Percentiles rank a stretch among this genome's conserved stretches.
Evolutionary conservation across 441 rosid genomes (phyloP).

Genomic region (Populus hybrid): DNA sequence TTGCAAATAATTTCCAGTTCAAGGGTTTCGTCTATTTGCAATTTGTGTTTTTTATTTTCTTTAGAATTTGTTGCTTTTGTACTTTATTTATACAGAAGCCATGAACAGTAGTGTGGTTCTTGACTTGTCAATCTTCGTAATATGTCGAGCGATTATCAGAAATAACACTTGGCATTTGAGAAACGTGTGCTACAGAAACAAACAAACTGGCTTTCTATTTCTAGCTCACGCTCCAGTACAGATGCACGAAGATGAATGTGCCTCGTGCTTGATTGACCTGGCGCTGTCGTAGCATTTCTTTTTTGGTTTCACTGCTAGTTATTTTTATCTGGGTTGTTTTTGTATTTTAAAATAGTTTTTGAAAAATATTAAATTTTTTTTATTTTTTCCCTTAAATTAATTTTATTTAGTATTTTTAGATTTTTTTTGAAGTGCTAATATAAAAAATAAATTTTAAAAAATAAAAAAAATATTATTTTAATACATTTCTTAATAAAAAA

Average conservation of each 20-base stretch:
- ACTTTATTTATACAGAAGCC: not conserved
- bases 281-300: not conserved
- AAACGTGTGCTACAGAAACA: not conserved
- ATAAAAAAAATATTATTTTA: no score
- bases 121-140: no score
- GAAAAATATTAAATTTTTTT: no score
- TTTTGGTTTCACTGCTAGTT: no score
- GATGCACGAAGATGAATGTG: not conserved
- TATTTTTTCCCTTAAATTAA: not conserved
- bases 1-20: not conserved
- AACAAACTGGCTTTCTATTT: no score
- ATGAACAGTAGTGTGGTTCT: not conserved
- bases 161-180: not conserved
- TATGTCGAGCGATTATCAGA: no score
- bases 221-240: no score
- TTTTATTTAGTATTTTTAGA: not conserved
- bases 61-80: not conserved
- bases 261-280: not conserved
- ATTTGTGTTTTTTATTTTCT: no score
- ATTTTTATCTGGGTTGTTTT: no score
- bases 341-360: no score
- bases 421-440: not conserved
- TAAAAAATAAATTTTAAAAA: not conserved
- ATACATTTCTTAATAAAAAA: no score
- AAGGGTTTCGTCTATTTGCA: not conserved